Conservation (phyloP, 1,284 basidiomycete genomes). For the Peniophora sp. region DNA sequence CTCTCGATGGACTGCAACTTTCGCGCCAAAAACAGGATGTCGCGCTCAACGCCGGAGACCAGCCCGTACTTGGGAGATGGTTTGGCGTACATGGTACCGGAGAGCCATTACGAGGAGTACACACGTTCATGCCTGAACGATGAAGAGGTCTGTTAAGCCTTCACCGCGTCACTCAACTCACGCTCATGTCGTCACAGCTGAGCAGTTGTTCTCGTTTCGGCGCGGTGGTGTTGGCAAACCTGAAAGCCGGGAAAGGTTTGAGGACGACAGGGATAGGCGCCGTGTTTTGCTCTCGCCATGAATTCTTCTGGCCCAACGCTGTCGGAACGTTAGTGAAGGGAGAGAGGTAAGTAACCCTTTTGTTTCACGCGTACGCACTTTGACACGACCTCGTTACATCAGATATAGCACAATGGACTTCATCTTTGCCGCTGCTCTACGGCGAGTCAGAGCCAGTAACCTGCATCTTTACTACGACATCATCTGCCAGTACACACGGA, state of each 20-base stretch:
- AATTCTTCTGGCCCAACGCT: constrained; percentile 7
- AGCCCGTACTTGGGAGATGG: neutral
- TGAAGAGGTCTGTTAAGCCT: too few relatives aligned
- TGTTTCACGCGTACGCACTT: too few relatives aligned
- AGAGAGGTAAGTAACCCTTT: constrained; percentile 11
- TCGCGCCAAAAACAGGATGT: neutral
- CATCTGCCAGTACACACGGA: constrained; percentile 5
- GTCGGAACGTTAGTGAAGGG: constrained; percentile 17
- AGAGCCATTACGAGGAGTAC: neutral
- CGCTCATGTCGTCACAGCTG: too few relatives aligned
- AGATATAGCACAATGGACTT: constrained; percentile 8
- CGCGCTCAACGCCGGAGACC: neutral
- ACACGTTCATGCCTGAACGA: neutral
- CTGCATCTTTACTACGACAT: constrained; percentile 3
- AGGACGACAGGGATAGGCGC: constrained; percentile 15
- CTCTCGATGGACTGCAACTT: neutral
- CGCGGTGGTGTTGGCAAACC: constrained; percentile 5
- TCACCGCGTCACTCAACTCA: too few relatives aligned
- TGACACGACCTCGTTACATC: too few relatives aligned
- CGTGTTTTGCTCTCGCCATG: constrained; percentile 15
- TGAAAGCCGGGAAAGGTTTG: constrained; percentile 12
- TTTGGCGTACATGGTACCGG: neutral
- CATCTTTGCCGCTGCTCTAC: constrained; percentile 1
- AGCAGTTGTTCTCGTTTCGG: constrained; percentile 12
- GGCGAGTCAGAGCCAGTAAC: neutral